phyloP scores from a whole-genome alignment of 2,329 filamentous ascomycete genomes.

The Pseudofabraea citricarpa region DNA sequence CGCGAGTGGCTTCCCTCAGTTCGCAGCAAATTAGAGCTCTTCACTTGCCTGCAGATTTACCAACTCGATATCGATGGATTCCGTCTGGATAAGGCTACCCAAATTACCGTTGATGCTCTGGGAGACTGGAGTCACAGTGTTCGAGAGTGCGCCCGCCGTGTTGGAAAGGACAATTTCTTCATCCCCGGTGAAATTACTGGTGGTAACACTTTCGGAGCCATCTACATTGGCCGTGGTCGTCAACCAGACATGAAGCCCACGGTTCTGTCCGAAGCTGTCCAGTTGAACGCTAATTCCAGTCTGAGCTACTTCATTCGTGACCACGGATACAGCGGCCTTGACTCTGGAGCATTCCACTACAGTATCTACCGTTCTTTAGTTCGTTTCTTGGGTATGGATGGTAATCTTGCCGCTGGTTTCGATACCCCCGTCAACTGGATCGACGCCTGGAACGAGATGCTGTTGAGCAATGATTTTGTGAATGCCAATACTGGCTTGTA shows the following conservation, averaged over 20 bases:
- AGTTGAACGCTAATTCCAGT: slow-evolving; percentile 3
- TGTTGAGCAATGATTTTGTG: slow-evolving; percentile 53
- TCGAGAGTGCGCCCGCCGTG: slow-evolving; percentile 48
- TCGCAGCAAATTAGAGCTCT: slow-evolving; percentile 48
- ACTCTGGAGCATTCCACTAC: slow-evolving; percentile 58
- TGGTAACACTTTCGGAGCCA: slow-evolving; percentile 53
- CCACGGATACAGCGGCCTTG: slow-evolving; percentile 46
- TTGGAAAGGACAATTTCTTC: slow-evolving; percentile 60
- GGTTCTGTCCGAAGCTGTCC: slow-evolving; percentile 4
- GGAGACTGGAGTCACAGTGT: slow-evolving; percentile 52
- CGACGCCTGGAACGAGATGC: slow-evolving; percentile 47
- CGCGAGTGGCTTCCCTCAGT: slow-evolving; percentile 60
- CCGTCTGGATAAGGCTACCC: slow-evolving; percentile 62
- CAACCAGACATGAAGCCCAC: slow-evolving; percentile 42
- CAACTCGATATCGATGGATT: slow-evolving; percentile 62
- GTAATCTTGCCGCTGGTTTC: slow-evolving; percentile 29
- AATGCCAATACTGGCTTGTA: slow-evolving; percentile 56
- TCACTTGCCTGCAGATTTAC: slow-evolving; percentile 57
- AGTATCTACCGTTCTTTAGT: slow-evolving; percentile 57
- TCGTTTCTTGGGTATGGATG: slow-evolving; percentile 53
- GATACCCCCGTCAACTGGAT: slow-evolving; percentile 49
- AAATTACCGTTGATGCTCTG: slow-evolving; percentile 57
- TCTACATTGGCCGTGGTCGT: slow-evolving; percentile 57
- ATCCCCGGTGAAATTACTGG: slow-evolving; percentile 59
- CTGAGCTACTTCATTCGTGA: slow-evolving; percentile 35